Percentiles rank a stretch among this genome's conserved stretches.
These are phyloP conservation scores for Neonectria coccinea DNA, from an alignment of 2,329 filamentous ascomycete genomes.

Conservation along the genomic window DNA sequence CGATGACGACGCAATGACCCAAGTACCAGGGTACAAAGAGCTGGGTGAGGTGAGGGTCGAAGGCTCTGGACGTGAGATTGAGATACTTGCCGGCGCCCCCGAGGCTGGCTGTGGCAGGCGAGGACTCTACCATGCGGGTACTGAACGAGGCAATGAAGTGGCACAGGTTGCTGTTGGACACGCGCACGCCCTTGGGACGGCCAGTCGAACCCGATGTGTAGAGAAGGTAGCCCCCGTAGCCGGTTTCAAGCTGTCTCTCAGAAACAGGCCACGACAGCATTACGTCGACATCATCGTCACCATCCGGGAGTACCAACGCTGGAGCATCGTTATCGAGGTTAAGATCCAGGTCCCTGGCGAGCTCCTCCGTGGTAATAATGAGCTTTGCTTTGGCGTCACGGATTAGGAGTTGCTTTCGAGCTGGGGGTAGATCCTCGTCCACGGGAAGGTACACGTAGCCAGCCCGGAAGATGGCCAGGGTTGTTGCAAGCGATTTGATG, in stretches of 20 bases:
- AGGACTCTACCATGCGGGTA: constrained; percentile 20
- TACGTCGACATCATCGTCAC: not conserved
- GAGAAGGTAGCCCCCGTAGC: constrained; percentile 68
- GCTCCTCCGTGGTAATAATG: constrained; percentile 59
- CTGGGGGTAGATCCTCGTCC: constrained; percentile 69
- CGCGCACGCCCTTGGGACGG: constrained; percentile 73
- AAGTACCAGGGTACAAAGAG: constrained; percentile 35
- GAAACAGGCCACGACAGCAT: constrained; percentile 1
- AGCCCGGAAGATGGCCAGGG: constrained; percentile 72
- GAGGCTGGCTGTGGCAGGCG: constrained; percentile 28
- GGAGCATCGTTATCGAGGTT: not conserved
- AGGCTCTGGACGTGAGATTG: constrained; percentile 41
- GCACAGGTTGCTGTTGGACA: constrained; percentile 67
- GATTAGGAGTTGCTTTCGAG: constrained; percentile 71
- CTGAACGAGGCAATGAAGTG: constrained; percentile 34
- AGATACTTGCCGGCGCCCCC: constrained; percentile 43
- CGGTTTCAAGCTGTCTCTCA: not conserved
- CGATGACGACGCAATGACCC: not conserved
- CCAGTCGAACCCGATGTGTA: constrained; percentile 76
- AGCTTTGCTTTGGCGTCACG: constrained; percentile 65
- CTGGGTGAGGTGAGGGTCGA: constrained; percentile 41
- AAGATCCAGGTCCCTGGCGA: constrained; percentile 24
- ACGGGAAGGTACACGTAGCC: constrained; percentile 73
- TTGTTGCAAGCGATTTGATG: constrained; percentile 71
- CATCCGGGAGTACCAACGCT: not conserved